Conservation (phyloP, 2,329 filamentous ascomycete genomes). For the Pseudogymnoascus sp. region DNA sequence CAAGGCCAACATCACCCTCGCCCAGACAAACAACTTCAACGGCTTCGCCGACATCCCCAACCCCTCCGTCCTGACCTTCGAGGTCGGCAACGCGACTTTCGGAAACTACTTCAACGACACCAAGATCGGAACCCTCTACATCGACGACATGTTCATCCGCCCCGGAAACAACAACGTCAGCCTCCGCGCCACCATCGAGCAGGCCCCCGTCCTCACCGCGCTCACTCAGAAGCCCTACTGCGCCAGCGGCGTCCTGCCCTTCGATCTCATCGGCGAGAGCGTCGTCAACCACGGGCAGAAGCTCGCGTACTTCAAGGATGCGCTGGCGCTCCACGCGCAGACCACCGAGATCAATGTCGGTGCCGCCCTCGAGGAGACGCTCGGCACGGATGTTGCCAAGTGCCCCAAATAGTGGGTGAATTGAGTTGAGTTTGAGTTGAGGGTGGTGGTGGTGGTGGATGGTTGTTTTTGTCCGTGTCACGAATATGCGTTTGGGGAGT, state of each 20-base stretch:
- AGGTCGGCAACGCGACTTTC: slow-evolving; percentile 40
- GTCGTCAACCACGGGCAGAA: slow-evolving; percentile 40
- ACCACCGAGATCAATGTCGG: neutral
- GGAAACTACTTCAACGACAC: neutral
- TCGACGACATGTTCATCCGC: slow-evolving; percentile 42
- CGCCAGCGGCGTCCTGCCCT: slow-evolving; percentile 38
- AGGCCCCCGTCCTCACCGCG: slow-evolving; percentile 26
- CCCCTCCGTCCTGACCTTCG: slow-evolving; percentile 47
- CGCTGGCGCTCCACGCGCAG: neutral
- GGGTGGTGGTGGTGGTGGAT: neutral
- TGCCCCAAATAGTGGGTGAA: neutral
- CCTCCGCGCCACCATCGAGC: slow-evolving; percentile 42
- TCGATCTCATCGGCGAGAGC: slow-evolving; percentile 42
- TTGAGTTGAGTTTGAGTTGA: no score
- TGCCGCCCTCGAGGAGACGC: neutral
- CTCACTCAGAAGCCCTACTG: slow-evolving; percentile 16
- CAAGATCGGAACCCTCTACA: slow-evolving; percentile 10
- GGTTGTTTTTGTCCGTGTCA: neutral
- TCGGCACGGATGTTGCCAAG: no score
- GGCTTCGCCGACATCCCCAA: slow-evolving; percentile 51
- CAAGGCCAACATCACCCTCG: slow-evolving; percentile 37
- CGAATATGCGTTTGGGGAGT: neutral
- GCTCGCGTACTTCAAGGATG: slow-evolving; percentile 37
- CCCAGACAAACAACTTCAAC: slow-evolving; percentile 43
- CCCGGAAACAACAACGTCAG: slow-evolving; percentile 46